These are phyloP conservation scores for Stachybotrys echinatus DNA, from an alignment of 2,329 filamentous ascomycete species.

Conservation along the genomic window DNA sequence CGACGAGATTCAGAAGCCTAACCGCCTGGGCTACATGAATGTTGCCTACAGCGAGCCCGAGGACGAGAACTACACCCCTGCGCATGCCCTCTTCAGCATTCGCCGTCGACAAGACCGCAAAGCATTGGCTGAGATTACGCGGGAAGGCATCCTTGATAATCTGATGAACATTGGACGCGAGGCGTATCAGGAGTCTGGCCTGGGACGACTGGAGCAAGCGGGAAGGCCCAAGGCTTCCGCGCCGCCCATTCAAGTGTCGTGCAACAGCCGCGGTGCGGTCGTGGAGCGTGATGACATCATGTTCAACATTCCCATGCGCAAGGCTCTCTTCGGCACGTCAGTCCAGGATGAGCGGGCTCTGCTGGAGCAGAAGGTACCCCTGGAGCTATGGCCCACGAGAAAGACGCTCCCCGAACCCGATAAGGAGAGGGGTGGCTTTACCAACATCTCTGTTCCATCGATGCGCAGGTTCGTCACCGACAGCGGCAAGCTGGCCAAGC, in stretches of 20 bases:
- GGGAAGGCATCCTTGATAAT: conserved; percentile 65
- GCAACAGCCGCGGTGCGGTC: conserved; percentile 59
- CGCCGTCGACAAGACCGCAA: conserved; percentile 61
- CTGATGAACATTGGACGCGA: conserved; percentile 74
- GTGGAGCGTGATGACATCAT: conserved; percentile 67
- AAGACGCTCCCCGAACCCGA: conserved; percentile 72
- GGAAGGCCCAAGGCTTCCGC: conserved; percentile 74
- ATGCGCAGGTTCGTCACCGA: conserved; percentile 98
- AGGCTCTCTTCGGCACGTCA: conserved; percentile 64
- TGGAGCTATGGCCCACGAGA: conserved; percentile 55
- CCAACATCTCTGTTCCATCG: conserved; percentile 85
- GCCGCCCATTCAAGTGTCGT: conserved; percentile 78
- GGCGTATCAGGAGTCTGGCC: conserved; percentile 63
- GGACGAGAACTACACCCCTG: conserved; percentile 59
- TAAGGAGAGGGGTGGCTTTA: conserved; percentile 78
- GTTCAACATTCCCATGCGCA: conserved; percentile 75
- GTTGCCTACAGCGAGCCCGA: conserved; percentile 65
- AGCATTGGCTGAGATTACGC: conserved; percentile 63
- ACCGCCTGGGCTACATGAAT: conserved; percentile 61
- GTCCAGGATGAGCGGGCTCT: conserved; percentile 66
- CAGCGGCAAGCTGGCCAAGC: conserved; percentile 88
- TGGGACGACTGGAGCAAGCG: conserved; percentile 75
- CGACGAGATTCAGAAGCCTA: conserved; percentile 46
- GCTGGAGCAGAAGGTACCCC: conserved; percentile 66
- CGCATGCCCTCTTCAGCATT: conserved; percentile 79